A percentile compares a stretch with the other conserved stretches of the same genome.
These are phyloP conservation scores for Xylaria intraflava DNA, from an alignment of 495 filamentous ascomycete genomes.

Conservation along the genomic window DNA sequence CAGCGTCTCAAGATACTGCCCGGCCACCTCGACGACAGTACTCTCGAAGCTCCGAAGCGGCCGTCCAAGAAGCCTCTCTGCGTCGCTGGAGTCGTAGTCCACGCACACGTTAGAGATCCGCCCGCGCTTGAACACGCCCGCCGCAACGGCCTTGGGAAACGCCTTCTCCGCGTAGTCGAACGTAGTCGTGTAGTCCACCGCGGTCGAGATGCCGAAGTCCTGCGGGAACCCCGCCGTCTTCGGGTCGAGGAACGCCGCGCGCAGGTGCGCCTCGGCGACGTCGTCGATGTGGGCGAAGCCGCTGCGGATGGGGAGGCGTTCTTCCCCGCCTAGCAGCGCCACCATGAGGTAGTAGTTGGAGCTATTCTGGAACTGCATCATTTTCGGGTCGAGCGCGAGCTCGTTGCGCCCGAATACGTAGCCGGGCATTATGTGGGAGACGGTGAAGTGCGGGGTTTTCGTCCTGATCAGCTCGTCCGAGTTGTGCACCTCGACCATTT, in stretches of 20 bases:
- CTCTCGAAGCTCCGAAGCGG: slow-evolving; percentile 37
- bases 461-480: slow-evolving; percentile 28
- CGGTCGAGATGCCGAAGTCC: slow-evolving; percentile 17
- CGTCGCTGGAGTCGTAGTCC: slow-evolving; percentile 31
- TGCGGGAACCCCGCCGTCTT: slow-evolving; percentile 18
- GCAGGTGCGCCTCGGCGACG: slow-evolving; percentile 33
- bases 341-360: slow-evolving; percentile 20
- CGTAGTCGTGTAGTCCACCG: slow-evolving; percentile 5
- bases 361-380: slow-evolving; percentile 19
- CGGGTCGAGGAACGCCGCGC: slow-evolving; percentile 25
- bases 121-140: slow-evolving; percentile 16
- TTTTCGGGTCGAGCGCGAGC: slow-evolving; percentile 21
- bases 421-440: slow-evolving; percentile 34
- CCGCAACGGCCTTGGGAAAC: slow-evolving; percentile 19
- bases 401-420: slow-evolving; percentile 37
- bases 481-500: slow-evolving; percentile 27
- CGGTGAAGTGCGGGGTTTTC: slow-evolving; percentile 29
- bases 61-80: slow-evolving; percentile 40
- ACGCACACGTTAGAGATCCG: slow-evolving; percentile 10
- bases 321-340: slow-evolving; percentile 17
- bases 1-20: slow-evolving; percentile 30
- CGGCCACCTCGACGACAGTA: slow-evolving; percentile 35
- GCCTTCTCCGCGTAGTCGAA: slow-evolving; percentile 14
- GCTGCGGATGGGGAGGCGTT: slow-evolving; percentile 15
- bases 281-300: slow-evolving; percentile 33